phyloP scores from a whole-genome alignment of 2,329 filamentous ascomycete genomes.

The Cladorrhinum sp. region DNA sequence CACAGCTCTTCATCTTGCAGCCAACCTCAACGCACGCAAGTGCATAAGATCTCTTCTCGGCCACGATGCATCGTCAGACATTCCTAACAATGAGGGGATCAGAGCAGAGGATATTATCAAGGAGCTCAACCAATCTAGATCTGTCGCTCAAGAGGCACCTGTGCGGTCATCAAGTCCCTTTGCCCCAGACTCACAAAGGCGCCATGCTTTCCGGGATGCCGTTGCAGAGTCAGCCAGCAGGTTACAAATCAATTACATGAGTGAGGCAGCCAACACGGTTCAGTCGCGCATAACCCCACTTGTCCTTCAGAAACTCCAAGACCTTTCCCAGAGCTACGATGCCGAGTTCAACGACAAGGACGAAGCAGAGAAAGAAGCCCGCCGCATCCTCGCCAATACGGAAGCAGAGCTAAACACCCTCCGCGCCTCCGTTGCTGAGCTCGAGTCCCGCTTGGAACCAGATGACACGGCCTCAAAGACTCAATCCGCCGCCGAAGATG shows the following conservation, averaged over 20 bases:
- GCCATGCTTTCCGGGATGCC: constrained; percentile 52
- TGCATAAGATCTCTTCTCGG: constrained; percentile 77
- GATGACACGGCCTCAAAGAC: constrained; percentile 52
- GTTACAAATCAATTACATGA: constrained; percentile 48
- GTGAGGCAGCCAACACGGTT: constrained; percentile 65
- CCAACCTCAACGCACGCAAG: constrained; percentile 82
- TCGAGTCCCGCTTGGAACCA: constrained; percentile 53
- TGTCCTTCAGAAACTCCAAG: constrained; percentile 69
- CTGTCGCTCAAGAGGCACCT: constrained; percentile 57
- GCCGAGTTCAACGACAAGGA: constrained; percentile 73
- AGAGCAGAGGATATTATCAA: constrained; percentile 83
- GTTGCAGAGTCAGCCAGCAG: constrained; percentile 41
- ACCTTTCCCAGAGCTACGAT: constrained; percentile 68
- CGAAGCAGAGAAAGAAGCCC: constrained; percentile 64
- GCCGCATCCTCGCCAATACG: constrained; percentile 62
- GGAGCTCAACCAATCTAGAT: constrained; percentile 62
- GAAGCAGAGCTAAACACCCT: constrained; percentile 64
- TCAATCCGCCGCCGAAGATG: constrained; percentile 48
- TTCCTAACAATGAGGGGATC: constrained; percentile 77
- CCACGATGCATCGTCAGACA: constrained; percentile 78
- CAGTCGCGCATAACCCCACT: constrained; percentile 67
- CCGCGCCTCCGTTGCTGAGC: constrained; percentile 57
- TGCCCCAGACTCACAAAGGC: constrained; percentile 59
- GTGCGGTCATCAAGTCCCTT: constrained; percentile 74
- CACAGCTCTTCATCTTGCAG: constrained; percentile 73